Conservation (phyloP, 208 protist genomes). For the Acanthamoeba castellanii region DNA sequence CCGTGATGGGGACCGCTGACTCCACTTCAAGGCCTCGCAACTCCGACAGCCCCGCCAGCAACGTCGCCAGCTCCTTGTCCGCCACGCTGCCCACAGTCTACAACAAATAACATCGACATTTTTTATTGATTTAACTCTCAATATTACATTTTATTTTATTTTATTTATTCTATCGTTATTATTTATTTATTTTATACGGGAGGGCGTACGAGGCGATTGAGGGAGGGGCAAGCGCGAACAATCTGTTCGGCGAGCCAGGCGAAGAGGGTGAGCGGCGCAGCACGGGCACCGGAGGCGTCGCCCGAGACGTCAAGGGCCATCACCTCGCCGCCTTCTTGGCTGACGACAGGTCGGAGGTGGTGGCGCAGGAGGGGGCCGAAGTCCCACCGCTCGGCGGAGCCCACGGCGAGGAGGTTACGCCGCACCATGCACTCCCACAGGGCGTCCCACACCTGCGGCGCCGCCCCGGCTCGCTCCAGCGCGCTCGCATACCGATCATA, state of each 20-base stretch:
- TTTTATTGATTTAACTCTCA: no score
- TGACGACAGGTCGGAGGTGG: not conserved
- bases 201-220: not conserved
- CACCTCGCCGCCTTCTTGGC: not conserved
- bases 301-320: not conserved
- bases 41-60: not conserved
- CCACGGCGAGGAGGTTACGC: not conserved
- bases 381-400: not conserved
- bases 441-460: not conserved
- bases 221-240: not conserved
- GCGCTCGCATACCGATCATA: not conserved
- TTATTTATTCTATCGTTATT: not conserved
- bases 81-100: not conserved
- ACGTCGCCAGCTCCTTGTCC: not conserved
- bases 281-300: not conserved
- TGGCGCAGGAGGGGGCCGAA: not conserved
- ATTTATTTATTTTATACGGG: not conserved
- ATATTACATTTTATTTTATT: no score
- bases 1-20: not conserved
- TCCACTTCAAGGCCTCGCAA: not conserved
- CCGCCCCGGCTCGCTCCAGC: not conserved
- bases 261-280: not conserved
- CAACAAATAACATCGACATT: not conserved
- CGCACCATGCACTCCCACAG: not conserved
- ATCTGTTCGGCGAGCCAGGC: not conserved